Conservation (phyloP, 257 asterid species). For the Buddleja alternifolia region DNA sequence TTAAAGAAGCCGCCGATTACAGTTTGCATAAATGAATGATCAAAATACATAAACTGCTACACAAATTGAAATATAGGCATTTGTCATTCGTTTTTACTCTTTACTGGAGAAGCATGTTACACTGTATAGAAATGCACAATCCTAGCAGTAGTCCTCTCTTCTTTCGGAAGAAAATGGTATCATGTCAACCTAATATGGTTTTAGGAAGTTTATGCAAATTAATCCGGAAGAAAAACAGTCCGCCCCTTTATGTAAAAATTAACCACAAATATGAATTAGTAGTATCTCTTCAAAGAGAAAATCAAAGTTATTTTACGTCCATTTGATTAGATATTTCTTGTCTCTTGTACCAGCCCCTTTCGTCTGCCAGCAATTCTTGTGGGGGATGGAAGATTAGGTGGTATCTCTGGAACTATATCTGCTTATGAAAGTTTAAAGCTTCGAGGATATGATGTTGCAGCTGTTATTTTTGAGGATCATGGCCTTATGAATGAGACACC, state of each 20-base stretch:
- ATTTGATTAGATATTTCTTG: slow-evolving; percentile 27
- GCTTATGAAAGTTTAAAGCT: slow-evolving; percentile 88
- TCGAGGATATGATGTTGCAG: slow-evolving; percentile 93
- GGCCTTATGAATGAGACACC: slow-evolving; percentile 87
- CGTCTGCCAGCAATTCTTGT: slow-evolving; percentile 94
- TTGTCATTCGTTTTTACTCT: not conserved
- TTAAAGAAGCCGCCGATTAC: slow-evolving; percentile 5
- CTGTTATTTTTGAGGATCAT: slow-evolving; percentile 84
- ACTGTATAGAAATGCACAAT: slow-evolving; percentile 11
- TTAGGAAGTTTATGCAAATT: not conserved
- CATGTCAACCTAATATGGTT: slow-evolving; percentile 16
- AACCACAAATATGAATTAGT: not conserved
- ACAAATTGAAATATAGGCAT: slow-evolving; percentile 1
- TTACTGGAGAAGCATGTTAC: not conserved
- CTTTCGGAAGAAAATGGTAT: slow-evolving; percentile 2
- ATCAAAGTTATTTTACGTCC: not conserved
- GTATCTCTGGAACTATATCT: slow-evolving; percentile 97
- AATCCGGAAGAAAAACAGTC: slow-evolving; percentile 3
- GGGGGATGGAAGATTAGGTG: slow-evolving; percentile 97
- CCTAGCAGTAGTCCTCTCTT: not conserved
- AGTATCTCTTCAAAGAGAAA: slow-evolving; percentile 10
- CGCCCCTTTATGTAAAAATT: not conserved
- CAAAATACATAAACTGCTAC: not conserved
- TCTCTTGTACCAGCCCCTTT: slow-evolving; percentile 67
- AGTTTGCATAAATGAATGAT: slow-evolving; percentile 3